Conservation (phyloP, 768 basidiomycete species). For the Serpula lacrymans region DNA sequence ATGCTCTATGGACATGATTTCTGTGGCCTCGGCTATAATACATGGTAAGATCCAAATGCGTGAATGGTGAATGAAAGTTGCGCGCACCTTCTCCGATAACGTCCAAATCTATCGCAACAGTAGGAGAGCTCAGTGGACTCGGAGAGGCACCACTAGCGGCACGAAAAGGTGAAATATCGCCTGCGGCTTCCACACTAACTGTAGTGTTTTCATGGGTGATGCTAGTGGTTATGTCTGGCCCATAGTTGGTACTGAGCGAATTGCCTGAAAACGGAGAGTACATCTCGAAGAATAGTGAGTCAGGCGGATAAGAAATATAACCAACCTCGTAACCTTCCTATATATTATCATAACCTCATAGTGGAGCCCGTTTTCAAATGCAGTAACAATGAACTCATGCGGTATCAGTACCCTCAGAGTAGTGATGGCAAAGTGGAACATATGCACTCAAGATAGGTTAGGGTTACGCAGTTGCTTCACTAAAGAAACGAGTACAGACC, state of each 20-base stretch:
- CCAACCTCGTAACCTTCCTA: no score
- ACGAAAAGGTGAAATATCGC: neutral
- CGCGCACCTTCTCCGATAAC: neutral
- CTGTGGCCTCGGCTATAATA: slow-evolving; percentile 24
- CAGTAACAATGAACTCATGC: no score
- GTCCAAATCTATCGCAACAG: neutral
- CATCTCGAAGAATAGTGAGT: no score
- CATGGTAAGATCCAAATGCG: slow-evolving; percentile 1
- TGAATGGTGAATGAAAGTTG: neutral
- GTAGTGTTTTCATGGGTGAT: neutral
- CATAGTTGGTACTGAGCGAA: neutral
- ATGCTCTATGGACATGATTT: slow-evolving; percentile 34
- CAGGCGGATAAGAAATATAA: no score
- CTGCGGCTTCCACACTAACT: neutral
- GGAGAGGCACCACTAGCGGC: neutral
- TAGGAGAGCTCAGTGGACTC: neutral
- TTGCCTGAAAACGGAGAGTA: no score
- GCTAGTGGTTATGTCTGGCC: neutral
- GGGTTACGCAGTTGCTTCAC: no score
- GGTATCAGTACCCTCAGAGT: no score
- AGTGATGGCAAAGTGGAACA: no score
- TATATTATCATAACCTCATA: no score
- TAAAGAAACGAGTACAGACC: no score
- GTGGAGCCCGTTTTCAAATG: no score
- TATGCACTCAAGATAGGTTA: no score